Percentiles rank a stretch among this genome's conserved stretches.
Evolutionary conservation across 2,329 filamentous ascomycete genomes (phyloP).

Genomic region (Talaromyces rugulosus): DNA sequence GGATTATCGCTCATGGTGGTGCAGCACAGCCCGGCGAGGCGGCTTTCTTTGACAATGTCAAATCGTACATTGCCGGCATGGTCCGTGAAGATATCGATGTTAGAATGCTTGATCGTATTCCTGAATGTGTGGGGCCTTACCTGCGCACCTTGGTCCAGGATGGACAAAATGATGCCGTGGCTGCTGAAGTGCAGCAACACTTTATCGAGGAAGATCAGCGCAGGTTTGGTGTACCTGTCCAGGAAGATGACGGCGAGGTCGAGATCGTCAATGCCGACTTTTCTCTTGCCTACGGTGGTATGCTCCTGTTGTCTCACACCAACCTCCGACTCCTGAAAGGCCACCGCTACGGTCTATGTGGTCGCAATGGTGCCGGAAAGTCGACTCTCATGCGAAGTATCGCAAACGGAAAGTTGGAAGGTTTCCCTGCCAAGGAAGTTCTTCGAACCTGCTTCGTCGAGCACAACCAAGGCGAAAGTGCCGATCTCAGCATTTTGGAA

Average conservation of each 20-base stretch:
- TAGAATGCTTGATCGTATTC: slow-evolving; percentile 71
- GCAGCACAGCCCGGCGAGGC: slow-evolving; percentile 59
- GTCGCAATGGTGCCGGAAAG: slow-evolving; percentile 95
- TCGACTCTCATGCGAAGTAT: slow-evolving; percentile 99
- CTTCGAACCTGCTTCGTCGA: slow-evolving; percentile 97
- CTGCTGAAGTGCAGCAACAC: slow-evolving; percentile 68
- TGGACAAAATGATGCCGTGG: slow-evolving; percentile 61
- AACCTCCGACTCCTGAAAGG: slow-evolving; percentile 93
- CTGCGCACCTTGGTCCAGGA: slow-evolving; percentile 65
- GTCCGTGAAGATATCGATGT: slow-evolving; percentile 84
- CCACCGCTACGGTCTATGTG: slow-evolving; percentile 94
- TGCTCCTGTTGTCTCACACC: slow-evolving; percentile 93
- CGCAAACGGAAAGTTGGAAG: slow-evolving; percentile 90
- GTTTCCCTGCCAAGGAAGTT: slow-evolving; percentile 87
- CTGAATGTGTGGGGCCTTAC: slow-evolving; percentile 67
- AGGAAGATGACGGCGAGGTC: slow-evolving; percentile 85
- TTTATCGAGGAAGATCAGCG: slow-evolving; percentile 82
- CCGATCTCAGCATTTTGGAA: slow-evolving; percentile 90
- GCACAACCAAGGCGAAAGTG: slow-evolving; percentile 98
- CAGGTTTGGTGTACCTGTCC: slow-evolving; percentile 77
- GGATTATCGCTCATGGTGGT: slow-evolving; percentile 67
- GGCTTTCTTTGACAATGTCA: slow-evolving; percentile 61
- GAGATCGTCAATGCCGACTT: slow-evolving; percentile 98
- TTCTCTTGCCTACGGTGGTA: slow-evolving; percentile 94
- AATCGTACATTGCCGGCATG: slow-evolving; percentile 75